Evolutionary conservation across 495 filamentous ascomycete genomes (phyloP).

Genomic region (Chaetomium tenue): DNA sequence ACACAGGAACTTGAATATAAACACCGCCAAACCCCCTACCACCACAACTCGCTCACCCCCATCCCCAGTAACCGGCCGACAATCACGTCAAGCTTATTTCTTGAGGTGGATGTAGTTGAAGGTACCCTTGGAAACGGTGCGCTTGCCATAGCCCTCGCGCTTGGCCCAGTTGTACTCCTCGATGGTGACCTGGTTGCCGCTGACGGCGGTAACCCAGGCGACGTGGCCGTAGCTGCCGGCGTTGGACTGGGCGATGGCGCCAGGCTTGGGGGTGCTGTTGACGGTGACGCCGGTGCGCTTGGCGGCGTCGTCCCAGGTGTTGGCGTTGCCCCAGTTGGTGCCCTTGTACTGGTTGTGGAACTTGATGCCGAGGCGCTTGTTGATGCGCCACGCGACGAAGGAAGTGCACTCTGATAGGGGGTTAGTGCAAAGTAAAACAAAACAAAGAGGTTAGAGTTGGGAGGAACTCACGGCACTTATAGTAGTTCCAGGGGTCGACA

Average conservation of each 20-base stretch:
- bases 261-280: conserved; percentile 29
- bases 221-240: conserved; percentile 28
- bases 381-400: conserved; percentile 33
- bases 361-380: conserved; percentile 28
- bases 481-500: conserved; percentile 30
- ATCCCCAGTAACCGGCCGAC: background rate
- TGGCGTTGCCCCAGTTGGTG: conserved; percentile 29
- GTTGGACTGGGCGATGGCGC: conserved; percentile 29
- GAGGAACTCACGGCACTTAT: conserved; percentile 16
- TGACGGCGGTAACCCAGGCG: conserved; percentile 28
- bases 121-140: conserved; percentile 23
- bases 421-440: background rate
- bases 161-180: conserved; percentile 33
- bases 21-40: background rate
- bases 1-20: background rate
- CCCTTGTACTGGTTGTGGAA: conserved; percentile 35
- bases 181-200: conserved; percentile 26
- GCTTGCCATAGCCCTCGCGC: conserved; percentile 24
- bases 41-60: background rate
- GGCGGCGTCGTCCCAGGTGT: conserved; percentile 31
- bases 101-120: conserved; percentile 34
- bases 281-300: conserved; percentile 20
- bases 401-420: conserved; percentile 25
- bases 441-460: background rate
- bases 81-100: background rate